phyloP scores from a whole-genome alignment of 148 eudicot species.

The Nepenthes gracilis region DNA sequence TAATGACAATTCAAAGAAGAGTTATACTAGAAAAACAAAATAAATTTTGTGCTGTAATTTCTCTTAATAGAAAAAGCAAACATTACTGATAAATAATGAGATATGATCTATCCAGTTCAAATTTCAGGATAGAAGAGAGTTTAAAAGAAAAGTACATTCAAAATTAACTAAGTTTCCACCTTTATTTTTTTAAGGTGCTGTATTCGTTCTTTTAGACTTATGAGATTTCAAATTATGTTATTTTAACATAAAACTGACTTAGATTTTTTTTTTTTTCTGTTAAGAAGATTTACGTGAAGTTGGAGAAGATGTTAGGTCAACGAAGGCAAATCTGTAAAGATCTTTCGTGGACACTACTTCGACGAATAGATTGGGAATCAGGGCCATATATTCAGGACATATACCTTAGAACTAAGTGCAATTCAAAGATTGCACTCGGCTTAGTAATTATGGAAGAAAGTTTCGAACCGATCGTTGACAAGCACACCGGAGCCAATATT shows the following conservation, averaged over 20 bases:
- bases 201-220: not conserved
- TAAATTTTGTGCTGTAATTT: too few species aligned
- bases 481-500: constrained; percentile 23
- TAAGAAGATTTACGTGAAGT: constrained; percentile 23
- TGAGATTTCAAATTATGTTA: not conserved
- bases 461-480: constrained; percentile 27
- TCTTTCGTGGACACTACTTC: constrained; percentile 36
- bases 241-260: not conserved
- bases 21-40: too few species aligned
- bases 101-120: too few species aligned
- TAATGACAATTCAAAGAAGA: too few species aligned
- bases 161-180: too few species aligned
- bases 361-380: constrained; percentile 13
- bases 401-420: constrained; percentile 15
- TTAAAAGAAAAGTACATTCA: too few species aligned
- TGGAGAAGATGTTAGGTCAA: constrained; percentile 24
- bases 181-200: too few species aligned
- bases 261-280: not conserved
- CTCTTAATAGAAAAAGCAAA: too few species aligned
- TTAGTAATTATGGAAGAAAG: constrained; percentile 28
- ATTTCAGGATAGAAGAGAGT: too few species aligned
- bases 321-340: constrained; percentile 7
- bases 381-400: constrained; percentile 4
- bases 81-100: too few species aligned
- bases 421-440: constrained; percentile 41